Evolutionary conservation across 2,329 filamentous ascomycete genomes (phyloP).

Genomic region (Diplocarpon rosae): DNA sequence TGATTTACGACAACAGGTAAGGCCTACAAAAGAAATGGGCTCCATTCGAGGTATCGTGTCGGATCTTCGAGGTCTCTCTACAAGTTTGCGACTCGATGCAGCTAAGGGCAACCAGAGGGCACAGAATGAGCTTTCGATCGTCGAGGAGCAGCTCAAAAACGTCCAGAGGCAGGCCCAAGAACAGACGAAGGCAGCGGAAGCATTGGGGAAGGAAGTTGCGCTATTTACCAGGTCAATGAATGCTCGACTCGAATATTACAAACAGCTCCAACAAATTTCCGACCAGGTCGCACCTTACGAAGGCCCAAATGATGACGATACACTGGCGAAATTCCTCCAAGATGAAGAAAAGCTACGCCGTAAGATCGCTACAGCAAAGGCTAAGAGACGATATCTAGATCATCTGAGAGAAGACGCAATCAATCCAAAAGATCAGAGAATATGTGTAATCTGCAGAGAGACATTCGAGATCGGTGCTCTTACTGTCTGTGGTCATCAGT

Average conservation of each 20-base stretch:
- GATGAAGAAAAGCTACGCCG: slow-evolving; percentile 45
- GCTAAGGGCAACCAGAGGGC: slow-evolving; percentile 43
- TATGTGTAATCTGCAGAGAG: slow-evolving; percentile 79
- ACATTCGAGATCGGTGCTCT: slow-evolving; percentile 67
- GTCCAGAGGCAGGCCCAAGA: slow-evolving; percentile 43
- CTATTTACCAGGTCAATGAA: slow-evolving; percentile 74
- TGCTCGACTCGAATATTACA: slow-evolving; percentile 76
- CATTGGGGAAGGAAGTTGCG: slow-evolving; percentile 60
- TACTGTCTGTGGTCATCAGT: slow-evolving; percentile 84
- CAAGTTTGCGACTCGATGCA: slow-evolving; percentile 47
- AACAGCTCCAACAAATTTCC: slow-evolving; percentile 81
- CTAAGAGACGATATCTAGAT: slow-evolving; percentile 65
- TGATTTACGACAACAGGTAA: slow-evolving; percentile 34
- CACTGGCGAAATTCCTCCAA: slow-evolving; percentile 38
- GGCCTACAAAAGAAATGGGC: slow-evolving; percentile 38
- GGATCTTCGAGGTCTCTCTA: slow-evolving; percentile 54
- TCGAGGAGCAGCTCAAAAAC: slow-evolving; percentile 49
- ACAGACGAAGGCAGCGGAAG: slow-evolving; percentile 38
- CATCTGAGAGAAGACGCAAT: slow-evolving; percentile 28
- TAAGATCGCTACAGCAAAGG: slow-evolving; percentile 50
- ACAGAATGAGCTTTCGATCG: slow-evolving; percentile 51
- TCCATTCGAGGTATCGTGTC: slow-evolving; percentile 63
- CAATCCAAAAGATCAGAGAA: slow-evolving; percentile 51
- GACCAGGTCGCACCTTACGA: slow-evolving; percentile 73
- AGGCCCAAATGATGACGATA: slow-evolving; percentile 30